Base-by-base conservation (phyloP, 352 stramenopile genomes). In the Elongisporangium prolatum region DNA sequence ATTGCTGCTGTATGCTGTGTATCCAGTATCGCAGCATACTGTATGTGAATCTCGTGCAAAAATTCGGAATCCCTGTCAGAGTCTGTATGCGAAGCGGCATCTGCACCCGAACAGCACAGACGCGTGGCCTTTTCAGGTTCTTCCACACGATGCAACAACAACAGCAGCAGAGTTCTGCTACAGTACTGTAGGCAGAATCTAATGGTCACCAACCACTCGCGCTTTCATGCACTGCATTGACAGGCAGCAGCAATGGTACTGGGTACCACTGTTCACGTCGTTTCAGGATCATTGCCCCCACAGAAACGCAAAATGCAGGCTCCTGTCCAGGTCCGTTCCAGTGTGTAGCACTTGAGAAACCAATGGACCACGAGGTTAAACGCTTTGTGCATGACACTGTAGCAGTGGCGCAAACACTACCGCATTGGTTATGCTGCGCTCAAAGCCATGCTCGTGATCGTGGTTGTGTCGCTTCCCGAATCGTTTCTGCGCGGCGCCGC, bases 381-480 rank as follows among this genome's bases (percentile, higher is more conserved):
- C 34, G 17, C n/a, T 6, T 4, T 37, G 47, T 52, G 48, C 17
- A 7, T 22, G 4, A 49, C 55, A 25, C 25, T 4, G 2, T 17
- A 16, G 34, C 20, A 7, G 11, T 28, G 18, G 22, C 22, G 21
- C 11, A 50, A 59, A 69, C 56, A 57, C 18, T 71, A 70, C 53
- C 54, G 21, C 17, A 21, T 50, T 8, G 40, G 54, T 11, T 59
- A 59, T 24, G 54, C 38, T 25, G 8, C 14, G n/a, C 51, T 64
- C n/a, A 59, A 63, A 49, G 25, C 20, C 47, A 52, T 48, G 18
- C 50, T 69, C 21, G 44, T 61, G 54, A 14, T 67, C 44, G 60
- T 51, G 22, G 50, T 40, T n/a, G 18, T 50, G 53, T 24, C 37
- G 53, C 34, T 44, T 9, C 34, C 34, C 34, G 34, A 44, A 22